Conservation (phyloP, 805 yeast species). For the Wickerhamiella sorbophila region DNA sequence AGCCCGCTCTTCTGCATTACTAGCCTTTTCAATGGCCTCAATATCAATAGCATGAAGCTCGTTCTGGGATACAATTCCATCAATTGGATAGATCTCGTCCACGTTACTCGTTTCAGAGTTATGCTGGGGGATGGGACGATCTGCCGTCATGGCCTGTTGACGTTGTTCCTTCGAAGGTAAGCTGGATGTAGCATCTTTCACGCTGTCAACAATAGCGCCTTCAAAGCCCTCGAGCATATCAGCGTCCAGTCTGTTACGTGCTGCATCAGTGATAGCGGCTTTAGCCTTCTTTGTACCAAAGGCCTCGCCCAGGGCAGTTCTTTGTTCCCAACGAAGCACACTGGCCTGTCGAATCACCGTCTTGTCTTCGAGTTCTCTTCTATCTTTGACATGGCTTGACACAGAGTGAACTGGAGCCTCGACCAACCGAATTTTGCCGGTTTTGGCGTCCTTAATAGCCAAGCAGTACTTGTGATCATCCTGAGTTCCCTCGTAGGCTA, state of each 20-base stretch:
- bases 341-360: slow-evolving; percentile 48
- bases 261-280: slow-evolving; percentile 68
- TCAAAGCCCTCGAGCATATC: slow-evolving; percentile 63
- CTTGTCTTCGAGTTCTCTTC: slow-evolving; percentile 41
- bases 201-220: slow-evolving; percentile 67
- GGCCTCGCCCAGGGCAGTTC: slow-evolving; percentile 83
- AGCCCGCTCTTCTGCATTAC: slow-evolving; percentile 35
- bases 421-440: slow-evolving; percentile 47
- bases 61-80: slow-evolving; percentile 49
- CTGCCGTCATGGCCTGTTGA: slow-evolving; percentile 40
- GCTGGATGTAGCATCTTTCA: slow-evolving; percentile 50
- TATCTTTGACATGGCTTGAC: slow-evolving; percentile 46
- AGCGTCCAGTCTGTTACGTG: slow-evolving; percentile 75
- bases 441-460: slow-evolving; percentile 63
- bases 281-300: slow-evolving; percentile 96
- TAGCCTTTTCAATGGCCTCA: slow-evolving; percentile 39
- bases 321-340: slow-evolving; percentile 37
- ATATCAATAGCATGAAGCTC: slow-evolving; percentile 55
- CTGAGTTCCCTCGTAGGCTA: slow-evolving; percentile 54
- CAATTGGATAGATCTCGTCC: slow-evolving; percentile 68
- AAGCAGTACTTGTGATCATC: slow-evolving; percentile 42
- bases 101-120: slow-evolving; percentile 67
- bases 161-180: slow-evolving; percentile 62
- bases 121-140: slow-evolving; percentile 73
- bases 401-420: slow-evolving; percentile 51